Evolutionary conservation across 75 land plant species (phyloP).

Genomic region (Selaginella tamariscina): DNA sequence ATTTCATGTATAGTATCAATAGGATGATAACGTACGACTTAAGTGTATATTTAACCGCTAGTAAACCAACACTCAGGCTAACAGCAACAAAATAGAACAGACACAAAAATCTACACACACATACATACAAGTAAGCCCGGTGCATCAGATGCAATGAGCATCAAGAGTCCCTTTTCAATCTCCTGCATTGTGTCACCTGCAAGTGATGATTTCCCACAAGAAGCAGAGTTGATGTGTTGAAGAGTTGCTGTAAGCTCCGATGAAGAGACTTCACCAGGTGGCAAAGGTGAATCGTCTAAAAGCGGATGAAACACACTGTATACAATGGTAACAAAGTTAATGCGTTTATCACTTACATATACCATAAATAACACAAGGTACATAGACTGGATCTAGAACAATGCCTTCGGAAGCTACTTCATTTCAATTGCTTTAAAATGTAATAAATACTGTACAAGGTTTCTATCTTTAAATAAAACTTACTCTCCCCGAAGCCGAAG

Average conservation of each 20-base stretch:
- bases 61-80: no score
- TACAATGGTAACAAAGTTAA: no score
- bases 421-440: no score
- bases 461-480: constrained; percentile 4
- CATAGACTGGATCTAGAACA: no score
- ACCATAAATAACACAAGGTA: no score
- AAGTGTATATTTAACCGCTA: no score
- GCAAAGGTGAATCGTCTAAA: constrained; percentile 77
- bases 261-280: constrained; percentile 59
- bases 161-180: constrained; percentile 69
- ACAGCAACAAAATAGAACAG: background rate
- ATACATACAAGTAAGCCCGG: constrained; percentile 75
- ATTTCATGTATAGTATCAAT: no score
- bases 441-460: background rate
- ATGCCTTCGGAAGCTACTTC: no score
- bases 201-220: constrained; percentile 34
- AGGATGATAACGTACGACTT: no score
- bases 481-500: constrained; percentile 92
- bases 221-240: constrained; percentile 23
- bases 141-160: constrained; percentile 62
- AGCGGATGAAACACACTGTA: constrained; percentile 74
- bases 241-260: constrained; percentile 63
- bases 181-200: constrained; percentile 40
- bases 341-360: no score
- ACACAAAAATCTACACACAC: background rate